Conservation (phyloP, 2,329 filamentous ascomycete genomes). For the Penicillium hesseltinei region DNA sequence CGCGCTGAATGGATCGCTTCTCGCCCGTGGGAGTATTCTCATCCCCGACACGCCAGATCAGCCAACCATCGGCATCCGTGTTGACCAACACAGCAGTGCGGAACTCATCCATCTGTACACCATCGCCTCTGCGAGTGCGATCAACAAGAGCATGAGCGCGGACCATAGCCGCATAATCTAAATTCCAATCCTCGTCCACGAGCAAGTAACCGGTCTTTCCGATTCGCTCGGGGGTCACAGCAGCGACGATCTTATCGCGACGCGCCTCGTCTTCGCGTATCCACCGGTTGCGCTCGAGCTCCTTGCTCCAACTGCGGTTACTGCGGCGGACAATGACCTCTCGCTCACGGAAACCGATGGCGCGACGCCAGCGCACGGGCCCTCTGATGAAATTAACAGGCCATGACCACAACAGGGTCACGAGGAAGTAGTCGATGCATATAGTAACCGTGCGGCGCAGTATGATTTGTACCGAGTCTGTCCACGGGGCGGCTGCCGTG, state of each 20-base stretch:
- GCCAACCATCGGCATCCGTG: conserved; percentile 68
- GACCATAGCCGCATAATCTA: conserved; percentile 82
- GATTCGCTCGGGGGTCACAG: conserved; percentile 66
- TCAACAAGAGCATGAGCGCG: conserved; percentile 69
- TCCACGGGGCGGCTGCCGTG: conserved; percentile 56
- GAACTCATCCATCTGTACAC: conserved; percentile 62
- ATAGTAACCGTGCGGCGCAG: conserved; percentile 63
- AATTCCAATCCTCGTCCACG: conserved; percentile 80
- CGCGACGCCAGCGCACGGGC: conserved; percentile 71
- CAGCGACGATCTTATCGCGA: conserved; percentile 61
- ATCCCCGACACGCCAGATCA: conserved; percentile 61
- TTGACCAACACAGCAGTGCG: conserved; percentile 68
- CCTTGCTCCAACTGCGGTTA: conserved; percentile 64
- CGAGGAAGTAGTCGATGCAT: conserved; percentile 69
- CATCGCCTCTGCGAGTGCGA: conserved; percentile 27
- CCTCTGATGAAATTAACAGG: conserved; percentile 67
- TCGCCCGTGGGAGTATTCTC: conserved; percentile 49
- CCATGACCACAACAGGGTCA: conserved; percentile 70
- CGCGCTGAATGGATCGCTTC: conserved; percentile 40
- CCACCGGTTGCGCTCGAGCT: conserved; percentile 51
- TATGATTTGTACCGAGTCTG: conserved; percentile 57
- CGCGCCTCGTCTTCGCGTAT: conserved; percentile 54
- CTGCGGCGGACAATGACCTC: conserved; percentile 82
- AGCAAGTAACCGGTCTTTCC: conserved; percentile 85
- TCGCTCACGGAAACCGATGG: conserved; percentile 70